These are phyloP conservation scores for Cornus kousa DNA, from an alignment of 148 eudicot species.

Conservation along the genomic window DNA sequence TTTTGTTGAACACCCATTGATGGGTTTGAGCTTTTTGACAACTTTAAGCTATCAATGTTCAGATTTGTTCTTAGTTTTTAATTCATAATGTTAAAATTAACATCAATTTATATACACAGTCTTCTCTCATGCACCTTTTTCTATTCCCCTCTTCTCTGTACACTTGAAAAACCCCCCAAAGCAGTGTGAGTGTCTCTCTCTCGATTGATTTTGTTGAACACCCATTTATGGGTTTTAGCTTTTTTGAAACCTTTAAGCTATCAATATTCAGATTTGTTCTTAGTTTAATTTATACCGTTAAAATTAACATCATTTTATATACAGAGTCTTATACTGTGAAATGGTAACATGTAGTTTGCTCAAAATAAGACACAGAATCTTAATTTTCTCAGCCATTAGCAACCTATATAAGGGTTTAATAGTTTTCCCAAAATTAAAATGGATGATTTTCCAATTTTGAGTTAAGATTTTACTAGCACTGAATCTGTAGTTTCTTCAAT, in stretches of 20 bases:
- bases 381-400: no score
- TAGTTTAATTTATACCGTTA: background rate
- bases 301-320: no score
- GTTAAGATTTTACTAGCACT: background rate
- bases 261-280: background rate
- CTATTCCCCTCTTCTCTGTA: constrained; percentile 20
- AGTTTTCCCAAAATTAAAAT: no score
- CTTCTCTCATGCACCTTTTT: constrained; percentile 16
- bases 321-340: no score
- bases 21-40: background rate
- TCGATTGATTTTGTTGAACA: no score
- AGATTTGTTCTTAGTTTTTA: background rate
- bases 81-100: background rate
- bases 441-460: background rate
- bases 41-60: background rate
- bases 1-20: background rate
- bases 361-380: no score
- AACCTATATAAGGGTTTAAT: no score
- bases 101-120: no score
- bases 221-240: no score
- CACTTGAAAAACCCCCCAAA: constrained; percentile 12
- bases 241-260: no score
- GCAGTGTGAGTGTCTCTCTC: constrained; percentile 17
- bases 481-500: background rate
- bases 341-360: no score